These are phyloP conservation scores for Leccinum variicolor DNA, from an alignment of 768 basidiomycete genomes.

Conservation along the genomic window DNA sequence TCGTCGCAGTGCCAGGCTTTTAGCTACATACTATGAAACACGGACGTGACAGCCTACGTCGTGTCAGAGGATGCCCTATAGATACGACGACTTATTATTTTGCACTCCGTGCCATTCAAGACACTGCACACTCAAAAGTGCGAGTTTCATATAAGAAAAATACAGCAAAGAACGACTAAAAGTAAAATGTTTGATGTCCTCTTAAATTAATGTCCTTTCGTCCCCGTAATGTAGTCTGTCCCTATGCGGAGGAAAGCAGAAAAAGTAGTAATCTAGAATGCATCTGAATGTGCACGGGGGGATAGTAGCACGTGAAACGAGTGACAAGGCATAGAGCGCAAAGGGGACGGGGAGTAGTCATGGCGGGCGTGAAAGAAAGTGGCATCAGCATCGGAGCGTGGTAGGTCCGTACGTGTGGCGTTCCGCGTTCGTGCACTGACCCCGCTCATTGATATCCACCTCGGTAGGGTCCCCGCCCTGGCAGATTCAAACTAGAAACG, in stretches of 20 bases:
- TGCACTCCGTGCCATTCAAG: background rate
- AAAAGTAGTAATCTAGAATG: constrained; percentile 11
- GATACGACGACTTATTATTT: background rate
- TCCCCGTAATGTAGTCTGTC: constrained; percentile 6
- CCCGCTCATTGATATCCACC: constrained; percentile 4
- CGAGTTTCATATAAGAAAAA: background rate
- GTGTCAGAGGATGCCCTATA: background rate
- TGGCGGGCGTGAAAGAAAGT: constrained; percentile 1
- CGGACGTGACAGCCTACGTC: background rate
- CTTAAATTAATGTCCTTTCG: background rate
- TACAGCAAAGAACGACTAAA: background rate
- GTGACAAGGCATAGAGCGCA: background rate
- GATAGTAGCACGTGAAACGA: constrained; percentile 8
- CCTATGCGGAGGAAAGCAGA: background rate
- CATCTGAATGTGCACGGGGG: constrained; percentile 7
- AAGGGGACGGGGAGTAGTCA: constrained; percentile 11
- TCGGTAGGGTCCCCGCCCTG: constrained; percentile 32
- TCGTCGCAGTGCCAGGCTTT: background rate
- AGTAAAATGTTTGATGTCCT: background rate
- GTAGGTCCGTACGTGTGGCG: background rate
- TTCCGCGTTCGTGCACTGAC: background rate
- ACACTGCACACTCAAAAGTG: background rate
- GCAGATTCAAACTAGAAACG: constrained; percentile 11
- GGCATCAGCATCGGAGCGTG: background rate
- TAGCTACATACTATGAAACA: background rate